Evolutionary conservation across 116 monocot species (phyloP).

Genomic region (Thalassia testudinum): DNA sequence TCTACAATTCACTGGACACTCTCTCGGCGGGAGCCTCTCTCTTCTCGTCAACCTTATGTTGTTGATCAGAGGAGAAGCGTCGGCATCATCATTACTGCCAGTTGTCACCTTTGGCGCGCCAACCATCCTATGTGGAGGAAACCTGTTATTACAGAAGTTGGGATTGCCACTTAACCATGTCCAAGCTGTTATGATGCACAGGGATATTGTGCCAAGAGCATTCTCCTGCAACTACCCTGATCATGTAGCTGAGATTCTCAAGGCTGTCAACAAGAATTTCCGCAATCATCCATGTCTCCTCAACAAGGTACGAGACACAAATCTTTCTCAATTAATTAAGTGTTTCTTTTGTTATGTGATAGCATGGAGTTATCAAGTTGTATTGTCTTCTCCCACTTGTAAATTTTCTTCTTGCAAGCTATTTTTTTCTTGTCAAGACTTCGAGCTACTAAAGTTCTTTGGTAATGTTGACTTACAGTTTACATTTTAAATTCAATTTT

Average conservation of each 20-base stretch:
- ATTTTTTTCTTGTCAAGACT: too few relatives aligned
- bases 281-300: slow-evolving; percentile 75
- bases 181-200: slow-evolving; percentile 68
- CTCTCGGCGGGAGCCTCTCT: slow-evolving; percentile 87
- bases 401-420: background rate
- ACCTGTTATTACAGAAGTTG: slow-evolving; percentile 50
- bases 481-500: too few relatives aligned
- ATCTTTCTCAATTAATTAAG: background rate
- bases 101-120: slow-evolving; percentile 89
- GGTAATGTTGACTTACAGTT: too few relatives aligned
- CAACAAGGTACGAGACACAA: slow-evolving; percentile 36
- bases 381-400: too few relatives aligned
- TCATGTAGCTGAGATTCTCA: slow-evolving; percentile 64
- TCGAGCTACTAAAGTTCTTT: too few relatives aligned
- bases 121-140: slow-evolving; percentile 81
- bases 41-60: slow-evolving; percentile 88
- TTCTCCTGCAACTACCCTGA: slow-evolving; percentile 94
- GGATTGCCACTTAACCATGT: slow-evolving; percentile 65
- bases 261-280: slow-evolving; percentile 69
- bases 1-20: slow-evolving; percentile 81
- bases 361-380: too few relatives aligned
- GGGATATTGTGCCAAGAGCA: slow-evolving; percentile 91
- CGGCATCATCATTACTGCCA: slow-evolving; percentile 54
- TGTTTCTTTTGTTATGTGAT: too few relatives aligned
- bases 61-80: slow-evolving; percentile 46